Evolutionary conservation across 2,329 filamentous ascomycete genomes (phyloP).

Genomic region (Microsporum audouinii): DNA sequence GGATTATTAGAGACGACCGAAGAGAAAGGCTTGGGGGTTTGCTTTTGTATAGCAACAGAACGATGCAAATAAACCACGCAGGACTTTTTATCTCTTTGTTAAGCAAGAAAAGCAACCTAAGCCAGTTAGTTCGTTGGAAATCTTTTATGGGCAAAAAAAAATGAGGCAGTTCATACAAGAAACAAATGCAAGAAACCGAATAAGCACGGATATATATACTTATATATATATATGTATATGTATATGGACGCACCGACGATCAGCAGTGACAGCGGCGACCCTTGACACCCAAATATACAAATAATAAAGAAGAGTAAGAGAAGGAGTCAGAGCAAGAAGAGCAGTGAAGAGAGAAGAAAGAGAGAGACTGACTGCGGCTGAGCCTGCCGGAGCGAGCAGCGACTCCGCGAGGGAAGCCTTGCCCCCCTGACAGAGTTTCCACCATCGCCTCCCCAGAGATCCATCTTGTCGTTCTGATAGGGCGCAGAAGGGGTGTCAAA

Average conservation of each 20-base stretch:
- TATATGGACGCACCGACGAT: neutral
- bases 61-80: neutral
- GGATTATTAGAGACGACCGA: neutral
- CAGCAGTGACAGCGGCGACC: neutral
- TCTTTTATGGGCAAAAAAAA: neutral
- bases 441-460: neutral
- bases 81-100: neutral
- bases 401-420: neutral
- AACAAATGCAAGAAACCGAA: too few relatives aligned
- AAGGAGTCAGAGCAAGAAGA: neutral
- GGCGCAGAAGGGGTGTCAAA: neutral
- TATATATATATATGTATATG: neutral
- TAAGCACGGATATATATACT: neutral
- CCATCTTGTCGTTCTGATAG: neutral
- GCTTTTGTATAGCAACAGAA: neutral
- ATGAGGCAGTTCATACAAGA: neutral
- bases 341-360: neutral
- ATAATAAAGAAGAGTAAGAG: neutral
- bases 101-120: neutral
- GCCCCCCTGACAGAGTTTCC: neutral
- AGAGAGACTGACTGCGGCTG: neutral
- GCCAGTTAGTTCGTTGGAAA: neutral
- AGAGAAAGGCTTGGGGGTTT: neutral
- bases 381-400: neutral
- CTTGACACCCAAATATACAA: neutral